Conservation (phyloP, 345 rosid species). For the Camelina neglecta region DNA sequence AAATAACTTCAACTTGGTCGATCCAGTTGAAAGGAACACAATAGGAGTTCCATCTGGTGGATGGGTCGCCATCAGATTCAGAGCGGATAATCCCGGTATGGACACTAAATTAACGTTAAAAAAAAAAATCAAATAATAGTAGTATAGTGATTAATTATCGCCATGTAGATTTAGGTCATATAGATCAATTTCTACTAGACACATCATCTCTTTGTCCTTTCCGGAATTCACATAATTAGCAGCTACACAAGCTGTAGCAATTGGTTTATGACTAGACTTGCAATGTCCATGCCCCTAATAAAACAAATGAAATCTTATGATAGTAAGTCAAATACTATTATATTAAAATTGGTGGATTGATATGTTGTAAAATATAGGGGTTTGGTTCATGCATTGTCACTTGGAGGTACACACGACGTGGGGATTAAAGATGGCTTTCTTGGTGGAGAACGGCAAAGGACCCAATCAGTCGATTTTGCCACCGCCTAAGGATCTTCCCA, state of each 20-base stretch:
- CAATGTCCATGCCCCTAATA: background rate
- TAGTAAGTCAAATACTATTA: conserved; percentile 8
- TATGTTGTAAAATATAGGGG: conserved; percentile 53
- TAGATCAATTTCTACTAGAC: background rate
- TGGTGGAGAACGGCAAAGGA: conserved; percentile 94
- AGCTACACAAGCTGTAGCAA: background rate
- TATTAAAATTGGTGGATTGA: background rate
- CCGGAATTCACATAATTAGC: background rate
- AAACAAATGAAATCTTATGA: background rate
- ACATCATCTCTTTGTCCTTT: background rate
- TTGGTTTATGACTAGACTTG: conserved; percentile 13
- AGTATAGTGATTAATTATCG: conserved; percentile 2
- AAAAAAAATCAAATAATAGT: background rate
- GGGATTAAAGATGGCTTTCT: conserved; percentile 98
- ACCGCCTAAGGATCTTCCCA: conserved; percentile 93
- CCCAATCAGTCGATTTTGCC: conserved; percentile 82
- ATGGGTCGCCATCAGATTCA: conserved; percentile 86
- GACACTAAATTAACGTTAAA: background rate
- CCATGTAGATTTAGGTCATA: conserved; percentile 1
- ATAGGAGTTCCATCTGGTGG: conserved; percentile 93
- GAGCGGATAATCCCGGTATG: conserved; percentile 92
- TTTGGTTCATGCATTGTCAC: conserved; percentile 99
- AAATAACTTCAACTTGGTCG: conserved; percentile 73
- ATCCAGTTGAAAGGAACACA: conserved; percentile 96
- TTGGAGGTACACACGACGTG: conserved; percentile 96